A percentile compares a stretch with the other conserved stretches of the same genome.
Conservation (phyloP, 2,329 filamentous ascomycete species). For the Parascedosporium putredinis region DNA sequence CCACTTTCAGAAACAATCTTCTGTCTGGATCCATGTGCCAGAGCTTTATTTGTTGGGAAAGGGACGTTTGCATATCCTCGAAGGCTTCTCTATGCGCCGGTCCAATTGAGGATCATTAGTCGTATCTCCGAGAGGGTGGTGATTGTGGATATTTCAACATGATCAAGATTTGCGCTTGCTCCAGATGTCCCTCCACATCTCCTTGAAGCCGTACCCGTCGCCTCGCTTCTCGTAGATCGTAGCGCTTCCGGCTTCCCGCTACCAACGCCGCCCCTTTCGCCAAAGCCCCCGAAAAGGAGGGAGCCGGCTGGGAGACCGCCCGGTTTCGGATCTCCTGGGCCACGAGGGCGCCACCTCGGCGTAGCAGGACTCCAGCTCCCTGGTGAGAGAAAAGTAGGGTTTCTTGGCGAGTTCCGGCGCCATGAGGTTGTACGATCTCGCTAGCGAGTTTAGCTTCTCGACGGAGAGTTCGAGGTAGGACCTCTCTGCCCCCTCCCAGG, state of each 20-base stretch:
- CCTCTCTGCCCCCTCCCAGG: constrained; percentile 63
- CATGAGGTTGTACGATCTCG: constrained; percentile 89
- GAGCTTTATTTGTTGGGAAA: background rate
- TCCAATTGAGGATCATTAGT: no score
- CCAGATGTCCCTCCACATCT: constrained; percentile 83
- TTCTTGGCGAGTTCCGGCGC: constrained; percentile 88
- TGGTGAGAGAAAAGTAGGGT: constrained; percentile 74
- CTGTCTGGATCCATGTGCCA: constrained; percentile 5
- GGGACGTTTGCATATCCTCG: background rate
- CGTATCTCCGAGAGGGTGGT: no score
- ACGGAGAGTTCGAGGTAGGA: constrained; percentile 70
- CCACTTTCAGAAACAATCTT: constrained; percentile 3
- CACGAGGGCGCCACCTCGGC: constrained; percentile 75
- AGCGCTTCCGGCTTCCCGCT: constrained; percentile 25
- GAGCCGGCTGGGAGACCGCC: constrained; percentile 38
- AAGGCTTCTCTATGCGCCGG: no score
- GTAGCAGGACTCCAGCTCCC: constrained; percentile 73
- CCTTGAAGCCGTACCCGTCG: constrained; percentile 72
- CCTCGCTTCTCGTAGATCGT: constrained; percentile 64
- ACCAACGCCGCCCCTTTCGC: constrained; percentile 23
- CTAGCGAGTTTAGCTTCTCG: constrained; percentile 65
- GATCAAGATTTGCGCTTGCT: constrained; percentile 14
- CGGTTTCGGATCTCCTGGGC: constrained; percentile 62
- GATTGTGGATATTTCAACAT: background rate
- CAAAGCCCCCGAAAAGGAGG: constrained; percentile 29